Conservation (phyloP, 2,329 filamentous ascomycete species). For the Verticillium tricorpus region DNA sequence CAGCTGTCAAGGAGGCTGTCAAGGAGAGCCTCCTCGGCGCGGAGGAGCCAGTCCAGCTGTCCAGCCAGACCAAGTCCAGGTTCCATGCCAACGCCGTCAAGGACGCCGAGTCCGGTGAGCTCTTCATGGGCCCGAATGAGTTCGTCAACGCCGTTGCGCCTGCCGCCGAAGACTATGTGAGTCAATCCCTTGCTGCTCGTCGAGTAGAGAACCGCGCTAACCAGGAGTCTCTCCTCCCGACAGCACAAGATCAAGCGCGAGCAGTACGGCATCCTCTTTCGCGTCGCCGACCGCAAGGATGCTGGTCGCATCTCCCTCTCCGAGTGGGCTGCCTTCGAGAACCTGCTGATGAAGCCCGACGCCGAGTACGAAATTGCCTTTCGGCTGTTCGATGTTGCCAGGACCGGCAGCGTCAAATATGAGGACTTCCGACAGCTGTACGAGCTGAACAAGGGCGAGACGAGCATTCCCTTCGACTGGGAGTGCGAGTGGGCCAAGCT, state of each 20-base stretch:
- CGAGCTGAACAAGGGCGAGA: conserved; percentile 79
- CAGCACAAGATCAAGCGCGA: conserved; percentile 98
- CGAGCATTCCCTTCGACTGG: conserved; percentile 93
- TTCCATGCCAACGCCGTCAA: conserved; percentile 74
- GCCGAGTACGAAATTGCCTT: conserved; percentile 99
- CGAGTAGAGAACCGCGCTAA: background rate
- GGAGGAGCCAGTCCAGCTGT: conserved; percentile 56
- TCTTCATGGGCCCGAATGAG: conserved; percentile 76
- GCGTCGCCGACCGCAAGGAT: conserved; percentile 76
- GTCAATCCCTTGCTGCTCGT: conserved; percentile 27
- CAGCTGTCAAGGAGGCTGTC: conserved; percentile 62
- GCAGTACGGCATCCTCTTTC: conserved; percentile 91
- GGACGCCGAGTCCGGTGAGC: conserved; percentile 71
- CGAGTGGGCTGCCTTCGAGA: conserved; percentile 93
- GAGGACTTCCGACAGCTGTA: conserved; percentile 82
- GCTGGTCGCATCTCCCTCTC: conserved; percentile 70
- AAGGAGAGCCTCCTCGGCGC: conserved; percentile 75
- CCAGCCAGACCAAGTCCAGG: conserved; percentile 67
- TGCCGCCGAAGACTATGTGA: conserved; percentile 83
- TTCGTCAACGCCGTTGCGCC: conserved; percentile 92
- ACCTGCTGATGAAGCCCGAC: conserved; percentile 87
- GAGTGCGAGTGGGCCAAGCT: conserved; percentile 93
- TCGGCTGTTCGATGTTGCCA: conserved; percentile 85
- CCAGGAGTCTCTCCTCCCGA: conserved; percentile 4
- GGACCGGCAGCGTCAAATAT: conserved; percentile 82